These are phyloP conservation scores for Diaporthe vaccinii DNA, from an alignment of 2,329 filamentous ascomycete genomes.

Conservation along the genomic window DNA sequence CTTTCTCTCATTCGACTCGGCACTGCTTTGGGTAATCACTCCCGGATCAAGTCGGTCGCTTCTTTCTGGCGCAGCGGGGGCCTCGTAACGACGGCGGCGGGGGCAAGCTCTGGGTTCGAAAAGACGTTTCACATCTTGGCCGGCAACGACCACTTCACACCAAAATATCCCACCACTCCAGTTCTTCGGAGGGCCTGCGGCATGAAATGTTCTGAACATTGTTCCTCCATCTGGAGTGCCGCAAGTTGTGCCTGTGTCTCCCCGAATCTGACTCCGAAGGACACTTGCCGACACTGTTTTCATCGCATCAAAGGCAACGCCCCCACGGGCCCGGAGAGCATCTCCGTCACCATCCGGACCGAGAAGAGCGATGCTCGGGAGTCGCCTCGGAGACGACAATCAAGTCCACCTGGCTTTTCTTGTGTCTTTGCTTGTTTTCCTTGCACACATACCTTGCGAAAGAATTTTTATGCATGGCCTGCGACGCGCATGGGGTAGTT, in stretches of 20 bases:
- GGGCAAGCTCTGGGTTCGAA: conserved; percentile 39
- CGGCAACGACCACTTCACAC: conserved; percentile 42
- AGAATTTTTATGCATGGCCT: conserved; percentile 40
- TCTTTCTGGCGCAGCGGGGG: conserved; percentile 39
- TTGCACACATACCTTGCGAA: conserved; percentile 35
- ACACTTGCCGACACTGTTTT: conserved; percentile 17
- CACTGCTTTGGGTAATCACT: conserved; percentile 3
- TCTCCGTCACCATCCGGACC: conserved; percentile 23
- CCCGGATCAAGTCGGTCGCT: conserved; percentile 34
- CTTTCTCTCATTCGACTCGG: conserved; percentile 32
- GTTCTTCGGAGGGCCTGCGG: conserved; percentile 21
- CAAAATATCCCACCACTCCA: conserved; percentile 35
- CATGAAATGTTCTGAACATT: conserved; percentile 9
- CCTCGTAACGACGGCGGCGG: conserved; percentile 35
- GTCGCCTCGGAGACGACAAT: conserved; percentile 30
- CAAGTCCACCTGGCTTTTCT: conserved; percentile 13
- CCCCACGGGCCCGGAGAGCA: conserved; percentile 28
- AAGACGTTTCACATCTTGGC: conserved; percentile 42
- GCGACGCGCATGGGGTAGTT: conserved; percentile 40
- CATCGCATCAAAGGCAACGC: conserved; percentile 30
- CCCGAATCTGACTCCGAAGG: background rate
- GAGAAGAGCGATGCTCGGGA: conserved; percentile 20
- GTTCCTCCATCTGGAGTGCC: conserved; percentile 14
- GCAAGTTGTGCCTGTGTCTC: background rate
- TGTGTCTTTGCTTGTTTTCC: conserved; percentile 25